Evolutionary conservation across 495 filamentous ascomycete species (phyloP).

Genomic region (Aspergillus biplanus): DNA sequence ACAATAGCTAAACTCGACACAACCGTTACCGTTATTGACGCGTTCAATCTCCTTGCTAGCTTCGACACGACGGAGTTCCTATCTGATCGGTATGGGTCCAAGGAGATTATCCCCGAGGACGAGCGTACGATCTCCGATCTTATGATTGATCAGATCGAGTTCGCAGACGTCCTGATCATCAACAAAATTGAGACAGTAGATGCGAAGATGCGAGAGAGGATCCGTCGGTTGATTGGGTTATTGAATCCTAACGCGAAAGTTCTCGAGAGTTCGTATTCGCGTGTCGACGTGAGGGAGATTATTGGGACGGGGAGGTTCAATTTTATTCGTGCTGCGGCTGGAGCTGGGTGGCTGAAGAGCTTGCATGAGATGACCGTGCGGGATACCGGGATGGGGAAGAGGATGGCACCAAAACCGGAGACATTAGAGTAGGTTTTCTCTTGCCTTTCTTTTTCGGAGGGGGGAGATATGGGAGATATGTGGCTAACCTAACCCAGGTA

Average conservation of each 20-base stretch:
- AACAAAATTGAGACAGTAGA: conserved; percentile 57
- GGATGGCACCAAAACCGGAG: conserved; percentile 57
- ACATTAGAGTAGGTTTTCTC: conserved; percentile 51
- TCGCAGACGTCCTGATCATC: conserved; percentile 61
- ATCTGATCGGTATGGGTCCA: conserved; percentile 48
- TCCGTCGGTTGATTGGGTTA: conserved; percentile 47
- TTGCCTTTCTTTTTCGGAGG: background rate
- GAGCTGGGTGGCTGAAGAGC: conserved; percentile 53
- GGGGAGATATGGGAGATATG: background rate
- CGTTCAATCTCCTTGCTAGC: conserved; percentile 60
- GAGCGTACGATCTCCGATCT: conserved; percentile 63
- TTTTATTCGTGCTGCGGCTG: conserved; percentile 46
- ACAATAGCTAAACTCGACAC: conserved; percentile 60
- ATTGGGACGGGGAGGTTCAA: conserved; percentile 53
- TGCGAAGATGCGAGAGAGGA: conserved; percentile 38
- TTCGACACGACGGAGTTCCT: conserved; percentile 62
- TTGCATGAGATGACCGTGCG: conserved; percentile 54
- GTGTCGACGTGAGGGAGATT: conserved; percentile 54
- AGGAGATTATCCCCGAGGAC: conserved; percentile 54
- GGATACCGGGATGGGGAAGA: conserved; percentile 44
- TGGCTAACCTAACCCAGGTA: conserved; percentile 34
- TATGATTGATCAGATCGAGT: conserved; percentile 66
- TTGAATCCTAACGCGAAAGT: conserved; percentile 58
- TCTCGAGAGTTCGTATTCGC: conserved; percentile 47
- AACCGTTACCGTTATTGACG: conserved; percentile 61